Evolutionary conservation across 768 basidiomycete species (phyloP).

Genomic region (Floccularia luteovirens): DNA sequence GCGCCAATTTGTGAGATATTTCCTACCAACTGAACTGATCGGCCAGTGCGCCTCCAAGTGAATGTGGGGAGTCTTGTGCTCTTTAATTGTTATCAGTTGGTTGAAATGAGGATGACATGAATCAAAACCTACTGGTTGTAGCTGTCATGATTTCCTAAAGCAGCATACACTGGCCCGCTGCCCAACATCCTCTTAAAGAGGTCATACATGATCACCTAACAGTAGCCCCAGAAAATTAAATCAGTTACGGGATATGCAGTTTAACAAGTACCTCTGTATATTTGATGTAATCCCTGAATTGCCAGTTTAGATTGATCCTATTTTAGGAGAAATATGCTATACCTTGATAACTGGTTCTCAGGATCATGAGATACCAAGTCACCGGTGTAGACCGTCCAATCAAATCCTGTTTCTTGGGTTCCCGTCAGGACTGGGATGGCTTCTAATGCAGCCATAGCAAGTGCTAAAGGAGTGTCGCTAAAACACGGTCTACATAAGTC

Average conservation of each 20-base stretch:
- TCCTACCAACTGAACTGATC: constrained; percentile 66
- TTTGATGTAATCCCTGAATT: constrained; percentile 45
- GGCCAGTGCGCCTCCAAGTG: constrained; percentile 45
- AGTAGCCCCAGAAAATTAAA: background rate
- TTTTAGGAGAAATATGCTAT: constrained; percentile 9
- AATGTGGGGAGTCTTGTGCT: constrained; percentile 54
- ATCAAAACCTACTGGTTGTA: constrained; percentile 46
- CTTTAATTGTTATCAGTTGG: constrained; percentile 15
- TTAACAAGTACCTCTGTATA: constrained; percentile 53
- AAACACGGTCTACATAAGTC: too few relatives aligned
- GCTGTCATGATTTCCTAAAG: constrained; percentile 73
- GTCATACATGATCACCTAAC: constrained; percentile 56
- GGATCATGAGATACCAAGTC: constrained; percentile 71
- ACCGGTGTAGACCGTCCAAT: constrained; percentile 64
- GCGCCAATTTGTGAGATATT: too few relatives aligned
- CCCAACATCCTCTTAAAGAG: constrained; percentile 56
- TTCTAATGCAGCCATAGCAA: constrained; percentile 52
- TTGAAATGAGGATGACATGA: too few relatives aligned
- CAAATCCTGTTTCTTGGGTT: constrained; percentile 53
- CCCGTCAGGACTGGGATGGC: constrained; percentile 62
- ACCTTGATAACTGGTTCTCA: constrained; percentile 57
- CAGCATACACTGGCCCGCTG: constrained; percentile 66
- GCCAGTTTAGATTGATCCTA: background rate
- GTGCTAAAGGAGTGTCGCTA: constrained; percentile 58
- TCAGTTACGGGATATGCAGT: background rate